Evolutionary conservation across 78 protist genomes (phyloP).

Genomic region (Parvularia atlantis): DNA sequence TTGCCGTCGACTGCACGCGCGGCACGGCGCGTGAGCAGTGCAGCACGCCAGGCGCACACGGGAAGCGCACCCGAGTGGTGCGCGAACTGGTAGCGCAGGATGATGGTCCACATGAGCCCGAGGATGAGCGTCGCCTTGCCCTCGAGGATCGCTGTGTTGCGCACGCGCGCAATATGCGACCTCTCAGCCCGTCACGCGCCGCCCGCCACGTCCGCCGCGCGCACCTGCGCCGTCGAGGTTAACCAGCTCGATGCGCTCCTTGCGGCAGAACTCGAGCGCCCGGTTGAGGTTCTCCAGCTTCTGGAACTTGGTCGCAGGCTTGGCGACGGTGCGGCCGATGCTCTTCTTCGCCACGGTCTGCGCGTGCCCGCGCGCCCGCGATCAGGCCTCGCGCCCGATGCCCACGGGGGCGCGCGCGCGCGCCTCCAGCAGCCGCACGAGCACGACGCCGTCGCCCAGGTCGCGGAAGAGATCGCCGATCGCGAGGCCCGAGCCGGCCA

Average conservation of each 20-base stretch:
- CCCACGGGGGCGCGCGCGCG: conserved; percentile 24
- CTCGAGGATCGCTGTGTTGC: conserved; percentile 50
- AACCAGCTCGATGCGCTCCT: conserved; percentile 55
- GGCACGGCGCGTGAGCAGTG: too few species aligned
- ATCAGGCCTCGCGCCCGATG: too few species aligned
- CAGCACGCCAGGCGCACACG: background rate
- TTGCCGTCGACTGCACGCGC: too few species aligned
- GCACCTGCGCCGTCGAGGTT: conserved; percentile 50
- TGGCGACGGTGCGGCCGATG: conserved; percentile 19
- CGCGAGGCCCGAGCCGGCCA: conserved; percentile 40
- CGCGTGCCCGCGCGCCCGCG: too few species aligned
- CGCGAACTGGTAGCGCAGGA: conserved; percentile 64
- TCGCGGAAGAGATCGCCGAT: conserved; percentile 50
- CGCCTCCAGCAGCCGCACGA: conserved; percentile 57
- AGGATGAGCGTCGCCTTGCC: conserved; percentile 50
- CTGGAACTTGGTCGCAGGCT: conserved; percentile 42
- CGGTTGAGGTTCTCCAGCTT: conserved; percentile 54
- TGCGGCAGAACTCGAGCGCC: conserved; percentile 28
- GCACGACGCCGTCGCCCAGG: conserved; percentile 53
- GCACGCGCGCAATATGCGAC: too few species aligned
- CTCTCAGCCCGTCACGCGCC: too few species aligned
- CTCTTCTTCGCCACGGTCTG: too few species aligned
- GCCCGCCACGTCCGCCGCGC: too few species aligned
- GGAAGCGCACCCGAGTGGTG: conserved; percentile 8
- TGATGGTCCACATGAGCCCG: conserved; percentile 68